phyloP scores from a whole-genome alignment of 192 early-diverging fungal species.

The Backusella parvicylindrica region DNA sequence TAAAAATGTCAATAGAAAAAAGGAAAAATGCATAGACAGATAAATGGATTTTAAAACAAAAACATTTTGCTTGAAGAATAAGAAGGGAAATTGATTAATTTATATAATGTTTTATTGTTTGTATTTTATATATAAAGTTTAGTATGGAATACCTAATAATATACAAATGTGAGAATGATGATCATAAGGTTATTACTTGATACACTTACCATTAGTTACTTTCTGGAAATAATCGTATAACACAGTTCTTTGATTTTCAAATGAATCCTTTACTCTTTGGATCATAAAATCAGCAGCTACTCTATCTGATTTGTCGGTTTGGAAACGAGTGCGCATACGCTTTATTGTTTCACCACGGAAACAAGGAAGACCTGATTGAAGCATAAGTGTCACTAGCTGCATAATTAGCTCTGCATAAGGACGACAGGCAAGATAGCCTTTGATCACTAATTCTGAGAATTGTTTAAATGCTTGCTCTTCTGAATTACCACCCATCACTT shows the following conservation, averaged over 20 bases:
- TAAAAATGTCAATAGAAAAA: slow-evolving; percentile 1
- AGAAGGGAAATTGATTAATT: neutral
- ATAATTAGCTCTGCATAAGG: slow-evolving; percentile 92
- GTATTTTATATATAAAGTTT: neutral
- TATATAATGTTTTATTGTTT: neutral
- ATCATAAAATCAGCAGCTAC: slow-evolving; percentile 96
- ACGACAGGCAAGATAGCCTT: slow-evolving; percentile 86
- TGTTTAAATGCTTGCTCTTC: slow-evolving; percentile 77
- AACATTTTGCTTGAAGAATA: neutral
- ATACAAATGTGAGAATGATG: neutral
- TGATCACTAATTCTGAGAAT: slow-evolving; percentile 89
- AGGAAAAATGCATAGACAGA: neutral
- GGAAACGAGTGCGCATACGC: slow-evolving; percentile 84
- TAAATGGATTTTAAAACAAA: neutral
- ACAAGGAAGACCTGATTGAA: slow-evolving; percentile 94
- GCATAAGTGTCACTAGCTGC: slow-evolving; percentile 87
- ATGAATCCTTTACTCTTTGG: slow-evolving; percentile 80
- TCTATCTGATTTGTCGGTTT: slow-evolving; percentile 82
- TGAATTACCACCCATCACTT: slow-evolving; percentile 88
- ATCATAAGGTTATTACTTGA: neutral
- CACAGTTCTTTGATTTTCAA: slow-evolving; percentile 89
- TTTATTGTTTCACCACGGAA: slow-evolving; percentile 94
- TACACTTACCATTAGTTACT: slow-evolving; percentile 65
- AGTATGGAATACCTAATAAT: neutral
- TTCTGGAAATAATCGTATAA: slow-evolving; percentile 82